phyloP scores from a whole-genome alignment of 495 filamentous ascomycete species.

The Astrocystis sublimbata region DNA sequence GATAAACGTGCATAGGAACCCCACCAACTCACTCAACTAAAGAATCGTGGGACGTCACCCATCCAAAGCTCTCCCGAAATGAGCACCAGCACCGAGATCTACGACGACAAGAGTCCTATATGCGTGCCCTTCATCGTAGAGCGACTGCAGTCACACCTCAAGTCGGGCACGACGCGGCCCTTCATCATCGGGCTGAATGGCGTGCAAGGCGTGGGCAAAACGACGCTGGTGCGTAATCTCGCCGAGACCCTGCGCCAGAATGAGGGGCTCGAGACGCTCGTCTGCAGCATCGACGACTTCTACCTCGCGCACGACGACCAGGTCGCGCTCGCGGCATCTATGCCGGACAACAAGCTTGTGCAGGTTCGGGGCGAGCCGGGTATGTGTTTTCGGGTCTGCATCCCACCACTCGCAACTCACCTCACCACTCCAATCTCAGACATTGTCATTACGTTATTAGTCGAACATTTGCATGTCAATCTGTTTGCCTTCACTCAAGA shows the following conservation, averaged over 20 bases:
- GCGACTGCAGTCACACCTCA: constrained; percentile 56
- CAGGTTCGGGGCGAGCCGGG: constrained; percentile 81
- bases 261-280: constrained; percentile 68
- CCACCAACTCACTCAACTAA: background rate
- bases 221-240: constrained; percentile 76
- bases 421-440: no score
- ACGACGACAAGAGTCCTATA: constrained; percentile 85
- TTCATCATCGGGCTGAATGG: constrained; percentile 65
- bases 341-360: constrained; percentile 72
- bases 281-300: constrained; percentile 88
- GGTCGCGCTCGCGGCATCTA: constrained; percentile 60
- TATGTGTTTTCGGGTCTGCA: constrained; percentile 16
- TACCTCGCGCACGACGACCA: constrained; percentile 78
- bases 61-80: constrained; percentile 9
- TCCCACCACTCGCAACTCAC: background rate
- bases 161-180: constrained; percentile 39
- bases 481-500: no score
- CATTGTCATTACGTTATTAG: no score
- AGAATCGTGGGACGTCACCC: background rate
- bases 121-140: constrained; percentile 84
- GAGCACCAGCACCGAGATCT: constrained; percentile 45
- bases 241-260: constrained; percentile 63
- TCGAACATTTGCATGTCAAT: no score
- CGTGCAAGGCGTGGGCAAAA: constrained; percentile 89
- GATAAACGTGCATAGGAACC: background rate